These are phyloP conservation scores for Saccharomyces hybrid DNA, from an alignment of 1,139 yeast genomes.

Conservation along the genomic window DNA sequence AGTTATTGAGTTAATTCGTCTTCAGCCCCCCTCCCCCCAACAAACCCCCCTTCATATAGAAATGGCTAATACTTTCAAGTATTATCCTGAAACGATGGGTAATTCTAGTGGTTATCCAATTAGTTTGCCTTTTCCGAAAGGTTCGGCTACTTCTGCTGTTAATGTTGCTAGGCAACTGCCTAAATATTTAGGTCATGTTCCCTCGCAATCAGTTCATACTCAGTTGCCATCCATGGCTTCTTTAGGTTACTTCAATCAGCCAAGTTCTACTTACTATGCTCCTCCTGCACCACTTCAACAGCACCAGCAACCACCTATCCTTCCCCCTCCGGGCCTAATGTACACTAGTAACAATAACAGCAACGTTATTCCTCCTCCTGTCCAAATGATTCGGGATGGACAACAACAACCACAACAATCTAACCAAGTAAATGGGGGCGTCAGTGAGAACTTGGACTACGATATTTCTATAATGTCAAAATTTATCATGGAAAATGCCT, in stretches of 20 bases:
- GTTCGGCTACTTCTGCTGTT: neutral
- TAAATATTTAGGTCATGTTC: constrained; percentile 1
- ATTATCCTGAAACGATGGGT: neutral
- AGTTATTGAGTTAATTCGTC: constrained; percentile 32
- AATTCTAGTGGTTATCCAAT: constrained; percentile 4
- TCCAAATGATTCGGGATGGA: constrained; percentile 1
- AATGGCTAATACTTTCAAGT: constrained; percentile 4
- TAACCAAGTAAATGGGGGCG: constrained; percentile 56
- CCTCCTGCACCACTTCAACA: constrained; percentile 3
- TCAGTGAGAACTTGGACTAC: constrained; percentile 69
- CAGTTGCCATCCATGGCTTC: constrained; percentile 1
- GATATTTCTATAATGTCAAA: constrained; percentile 70
- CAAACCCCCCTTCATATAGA: neutral
- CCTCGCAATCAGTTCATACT: constrained; percentile 1
- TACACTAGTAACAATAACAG: constrained; percentile 1
- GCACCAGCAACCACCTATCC: constrained; percentile 2
- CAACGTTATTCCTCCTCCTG: neutral
- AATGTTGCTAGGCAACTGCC: neutral
- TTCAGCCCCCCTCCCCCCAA: constrained; percentile 7
- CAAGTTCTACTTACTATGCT: neutral
- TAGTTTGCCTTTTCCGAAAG: neutral
- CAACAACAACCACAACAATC: constrained; percentile 13
- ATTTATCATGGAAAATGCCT: constrained; percentile 45
- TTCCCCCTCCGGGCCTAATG: constrained; percentile 10
- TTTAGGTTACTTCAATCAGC: neutral